These are phyloP conservation scores for Corylus avellana DNA, from an alignment of 306 rosid species.

Conservation along the genomic window DNA sequence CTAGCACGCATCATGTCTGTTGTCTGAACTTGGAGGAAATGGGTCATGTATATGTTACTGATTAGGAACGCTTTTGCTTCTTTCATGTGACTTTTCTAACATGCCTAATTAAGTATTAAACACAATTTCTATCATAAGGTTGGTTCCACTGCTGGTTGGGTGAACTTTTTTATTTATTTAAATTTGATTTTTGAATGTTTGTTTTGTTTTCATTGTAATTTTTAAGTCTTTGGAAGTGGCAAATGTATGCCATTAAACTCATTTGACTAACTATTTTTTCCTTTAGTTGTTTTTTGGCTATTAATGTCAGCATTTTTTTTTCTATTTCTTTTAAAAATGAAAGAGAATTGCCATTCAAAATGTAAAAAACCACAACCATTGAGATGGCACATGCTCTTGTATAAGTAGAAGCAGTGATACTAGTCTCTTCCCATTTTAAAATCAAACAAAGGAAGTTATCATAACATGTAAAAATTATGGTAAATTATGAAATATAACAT, in stretches of 20 bases:
- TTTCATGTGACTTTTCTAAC: slow-evolving; percentile 10
- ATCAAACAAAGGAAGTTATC: too few relatives aligned
- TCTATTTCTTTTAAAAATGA: not conserved
- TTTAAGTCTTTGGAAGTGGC: not conserved
- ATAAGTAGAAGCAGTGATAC: not conserved
- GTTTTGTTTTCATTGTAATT: not conserved
- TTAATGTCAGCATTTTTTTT: not conserved
- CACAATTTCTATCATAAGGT: not conserved
- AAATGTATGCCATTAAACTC: not conserved
- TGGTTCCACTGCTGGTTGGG: not conserved
- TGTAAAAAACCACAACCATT: not conserved
- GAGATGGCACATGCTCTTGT: not conserved
- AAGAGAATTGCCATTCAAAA: not conserved
- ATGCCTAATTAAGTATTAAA: not conserved
- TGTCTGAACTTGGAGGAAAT: not conserved
- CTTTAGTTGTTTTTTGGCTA: not conserved
- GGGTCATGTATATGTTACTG: not conserved
- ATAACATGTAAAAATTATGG: not conserved
- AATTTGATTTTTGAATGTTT: not conserved
- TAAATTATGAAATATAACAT: not conserved
- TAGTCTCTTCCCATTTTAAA: too few relatives aligned
- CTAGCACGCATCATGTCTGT: not conserved
- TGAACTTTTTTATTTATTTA: not conserved
- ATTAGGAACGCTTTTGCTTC: slow-evolving; percentile 1
- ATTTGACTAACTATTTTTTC: not conserved